These are phyloP conservation scores for Cetradonia linearis DNA, from an alignment of 495 filamentous ascomycete species.

Conservation along the genomic window DNA sequence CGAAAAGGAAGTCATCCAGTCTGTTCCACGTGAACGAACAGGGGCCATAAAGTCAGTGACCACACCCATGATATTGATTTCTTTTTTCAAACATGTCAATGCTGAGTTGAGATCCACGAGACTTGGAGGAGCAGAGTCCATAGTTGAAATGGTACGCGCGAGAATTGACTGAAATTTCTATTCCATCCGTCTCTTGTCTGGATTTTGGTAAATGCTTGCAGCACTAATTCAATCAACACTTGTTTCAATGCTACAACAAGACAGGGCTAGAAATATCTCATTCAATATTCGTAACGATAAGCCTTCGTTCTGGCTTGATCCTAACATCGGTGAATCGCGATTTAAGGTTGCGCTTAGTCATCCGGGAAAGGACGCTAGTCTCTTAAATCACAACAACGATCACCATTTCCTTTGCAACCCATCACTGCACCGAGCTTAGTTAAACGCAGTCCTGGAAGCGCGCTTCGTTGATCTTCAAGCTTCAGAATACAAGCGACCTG, in stretches of 20 bases:
- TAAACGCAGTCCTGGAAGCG: background rate
- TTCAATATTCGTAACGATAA: no score
- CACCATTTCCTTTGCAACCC: background rate
- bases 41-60: constrained; percentile 36
- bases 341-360: constrained; percentile 1
- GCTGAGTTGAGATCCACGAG: constrained; percentile 35
- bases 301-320: no score
- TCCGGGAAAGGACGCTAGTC: background rate
- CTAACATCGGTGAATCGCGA: no score
- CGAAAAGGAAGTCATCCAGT: constrained; percentile 39
- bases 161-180: background rate
- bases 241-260: no score
- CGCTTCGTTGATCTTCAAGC: background rate
- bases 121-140: constrained; percentile 18
- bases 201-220: background rate
- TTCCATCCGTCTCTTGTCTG: background rate
- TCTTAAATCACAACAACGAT: background rate
- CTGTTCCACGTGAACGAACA: constrained; percentile 28
- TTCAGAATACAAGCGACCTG: background rate
- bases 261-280: no score
- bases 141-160: background rate
- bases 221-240: background rate
- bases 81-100: constrained; percentile 20
- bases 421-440: background rate
- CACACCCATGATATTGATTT: constrained; percentile 38